These are phyloP conservation scores for Eutypella sp. DNA, from an alignment of 2,329 filamentous ascomycete species.

Conservation along the genomic window DNA sequence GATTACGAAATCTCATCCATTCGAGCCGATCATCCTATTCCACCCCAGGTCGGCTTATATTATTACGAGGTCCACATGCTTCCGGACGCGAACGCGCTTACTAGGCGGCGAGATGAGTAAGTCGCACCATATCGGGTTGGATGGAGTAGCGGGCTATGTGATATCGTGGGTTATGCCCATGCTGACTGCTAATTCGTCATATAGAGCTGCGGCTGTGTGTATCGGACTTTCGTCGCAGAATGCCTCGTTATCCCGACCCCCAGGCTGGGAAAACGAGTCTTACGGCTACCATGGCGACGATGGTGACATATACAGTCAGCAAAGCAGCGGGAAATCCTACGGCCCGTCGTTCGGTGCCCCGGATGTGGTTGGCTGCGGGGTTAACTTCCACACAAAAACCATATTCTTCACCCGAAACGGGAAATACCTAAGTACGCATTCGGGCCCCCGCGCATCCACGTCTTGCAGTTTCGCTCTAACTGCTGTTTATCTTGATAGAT, in stretches of 20 bases:
- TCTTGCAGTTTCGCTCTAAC: slow-evolving; percentile 18
- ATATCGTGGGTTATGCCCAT: no score
- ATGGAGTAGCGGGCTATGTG: no score
- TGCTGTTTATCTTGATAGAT: slow-evolving; percentile 40
- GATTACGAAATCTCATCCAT: slow-evolving; percentile 77
- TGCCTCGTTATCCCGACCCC: slow-evolving; percentile 49
- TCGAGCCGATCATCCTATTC: slow-evolving; percentile 81
- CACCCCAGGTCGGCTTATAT: slow-evolving; percentile 84
- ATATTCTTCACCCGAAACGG: slow-evolving; percentile 70
- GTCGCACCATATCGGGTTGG: slow-evolving; percentile 28
- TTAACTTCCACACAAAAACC: slow-evolving; percentile 59
- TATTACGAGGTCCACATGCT: slow-evolving; percentile 73
- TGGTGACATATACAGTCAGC: slow-evolving; percentile 54
- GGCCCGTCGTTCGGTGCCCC: slow-evolving; percentile 49
- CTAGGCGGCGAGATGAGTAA: slow-evolving; percentile 51
- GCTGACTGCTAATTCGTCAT: slow-evolving; percentile 11
- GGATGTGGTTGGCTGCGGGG: slow-evolving; percentile 60
- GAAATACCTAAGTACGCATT: slow-evolving; percentile 43
- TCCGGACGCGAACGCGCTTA: slow-evolving; percentile 57
- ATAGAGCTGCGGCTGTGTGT: slow-evolving; percentile 58
- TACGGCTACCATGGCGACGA: slow-evolving; percentile 69
- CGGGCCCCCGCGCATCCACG: not conserved
- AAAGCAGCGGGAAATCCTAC: slow-evolving; percentile 53
- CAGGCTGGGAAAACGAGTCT: slow-evolving; percentile 64
- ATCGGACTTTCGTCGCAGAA: slow-evolving; percentile 56